Evolutionary conservation across 345 rosid species (phyloP).

Genomic region (Rhodamnia argentea): DNA sequence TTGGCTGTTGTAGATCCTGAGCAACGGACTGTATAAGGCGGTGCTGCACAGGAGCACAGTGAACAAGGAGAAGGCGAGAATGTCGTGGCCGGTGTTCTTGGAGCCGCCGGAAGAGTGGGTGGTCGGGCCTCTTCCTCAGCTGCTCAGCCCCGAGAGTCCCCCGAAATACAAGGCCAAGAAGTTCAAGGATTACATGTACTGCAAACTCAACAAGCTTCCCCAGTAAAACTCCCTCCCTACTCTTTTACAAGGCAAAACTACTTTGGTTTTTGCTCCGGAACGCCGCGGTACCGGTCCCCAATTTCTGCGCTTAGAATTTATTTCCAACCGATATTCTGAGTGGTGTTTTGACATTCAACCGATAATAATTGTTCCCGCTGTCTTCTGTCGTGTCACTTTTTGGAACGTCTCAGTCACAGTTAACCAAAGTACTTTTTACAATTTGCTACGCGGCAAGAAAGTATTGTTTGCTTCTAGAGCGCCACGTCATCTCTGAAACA

Average conservation of each 20-base stretch:
- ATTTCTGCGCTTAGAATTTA: background rate
- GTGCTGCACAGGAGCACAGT: slow-evolving; percentile 73
- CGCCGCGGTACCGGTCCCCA: background rate
- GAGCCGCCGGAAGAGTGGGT: slow-evolving; percentile 59
- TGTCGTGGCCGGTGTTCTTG: slow-evolving; percentile 97
- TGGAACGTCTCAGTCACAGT: background rate
- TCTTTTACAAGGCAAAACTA: background rate
- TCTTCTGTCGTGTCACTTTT: background rate
- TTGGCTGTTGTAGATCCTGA: slow-evolving; percentile 38
- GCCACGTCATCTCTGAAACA: no score
- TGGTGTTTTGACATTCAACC: no score
- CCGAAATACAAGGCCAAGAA: slow-evolving; percentile 51
- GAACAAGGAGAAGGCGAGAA: slow-evolving; percentile 54
- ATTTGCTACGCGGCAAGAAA: no score
- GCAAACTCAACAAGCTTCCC: slow-evolving; percentile 76
- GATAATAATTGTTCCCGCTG: background rate
- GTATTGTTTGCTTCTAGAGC: no score
- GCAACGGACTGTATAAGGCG: slow-evolving; percentile 61
- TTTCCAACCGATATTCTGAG: background rate
- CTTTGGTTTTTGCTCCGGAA: background rate
- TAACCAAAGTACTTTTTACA: background rate
- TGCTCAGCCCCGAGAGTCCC: slow-evolving; percentile 26
- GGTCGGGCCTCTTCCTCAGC: slow-evolving; percentile 60
- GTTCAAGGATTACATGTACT: slow-evolving; percentile 58
- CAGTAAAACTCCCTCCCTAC: slow-evolving; percentile 8